Conservation (phyloP, 768 basidiomycete species). For the Neoboletus subvelutipes region DNA sequence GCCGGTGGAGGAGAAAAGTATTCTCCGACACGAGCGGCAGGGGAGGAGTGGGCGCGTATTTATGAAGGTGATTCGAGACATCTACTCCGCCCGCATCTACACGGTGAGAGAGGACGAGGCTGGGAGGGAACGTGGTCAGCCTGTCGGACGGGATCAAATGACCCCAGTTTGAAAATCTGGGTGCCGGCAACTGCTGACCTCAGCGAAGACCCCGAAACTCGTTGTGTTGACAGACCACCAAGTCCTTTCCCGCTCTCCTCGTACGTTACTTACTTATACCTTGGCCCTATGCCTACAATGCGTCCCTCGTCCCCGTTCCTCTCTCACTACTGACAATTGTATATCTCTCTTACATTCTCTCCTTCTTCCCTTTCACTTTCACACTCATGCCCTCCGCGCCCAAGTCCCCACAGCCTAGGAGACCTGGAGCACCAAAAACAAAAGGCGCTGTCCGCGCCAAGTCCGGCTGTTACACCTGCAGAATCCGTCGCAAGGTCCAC, state of each 20-base stretch:
- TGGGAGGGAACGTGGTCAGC: background rate
- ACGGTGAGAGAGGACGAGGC: background rate
- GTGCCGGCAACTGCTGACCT: slow-evolving; percentile 9
- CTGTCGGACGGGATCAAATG: slow-evolving; percentile 24
- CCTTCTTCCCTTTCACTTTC: background rate
- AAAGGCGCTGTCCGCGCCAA: slow-evolving; percentile 85
- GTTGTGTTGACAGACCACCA: background rate
- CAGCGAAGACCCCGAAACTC: slow-evolving; percentile 21
- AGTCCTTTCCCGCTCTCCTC: slow-evolving; percentile 2
- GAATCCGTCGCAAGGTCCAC: slow-evolving; percentile 79
- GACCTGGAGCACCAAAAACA: slow-evolving; percentile 60
- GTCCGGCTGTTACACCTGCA: slow-evolving; percentile 87
- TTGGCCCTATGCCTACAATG: slow-evolving; percentile 23
- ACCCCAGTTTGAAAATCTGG: slow-evolving; percentile 19
- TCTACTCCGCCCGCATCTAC: too few relatives aligned
- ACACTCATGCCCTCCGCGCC: slow-evolving; percentile 36
- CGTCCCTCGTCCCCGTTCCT: slow-evolving; percentile 16
- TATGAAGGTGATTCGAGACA: background rate
- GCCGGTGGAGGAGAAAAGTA: background rate
- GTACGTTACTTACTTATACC: slow-evolving; percentile 37
- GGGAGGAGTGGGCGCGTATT: background rate
- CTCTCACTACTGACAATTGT: background rate
- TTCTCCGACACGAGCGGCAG: slow-evolving; percentile 20
- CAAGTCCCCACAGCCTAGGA: slow-evolving; percentile 41
- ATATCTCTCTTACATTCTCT: background rate